A percentile compares a stretch with the other conserved stretches of the same genome.
Evolutionary conservation across 1,284 basidiomycete genomes (phyloP).

Genomic region (Ustilago sp.): DNA sequence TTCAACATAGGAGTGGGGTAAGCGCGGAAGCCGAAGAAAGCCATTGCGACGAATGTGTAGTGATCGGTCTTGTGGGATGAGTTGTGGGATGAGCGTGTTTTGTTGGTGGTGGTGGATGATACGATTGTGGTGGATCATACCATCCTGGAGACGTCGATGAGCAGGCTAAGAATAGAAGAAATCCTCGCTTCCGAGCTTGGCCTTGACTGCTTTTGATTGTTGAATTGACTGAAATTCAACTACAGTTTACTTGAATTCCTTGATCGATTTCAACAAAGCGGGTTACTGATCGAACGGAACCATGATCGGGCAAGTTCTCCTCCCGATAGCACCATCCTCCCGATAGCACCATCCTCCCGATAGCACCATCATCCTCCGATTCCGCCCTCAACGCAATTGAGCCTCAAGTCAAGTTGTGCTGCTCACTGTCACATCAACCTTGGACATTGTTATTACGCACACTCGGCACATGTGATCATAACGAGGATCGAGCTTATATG

Average conservation of each 20-base stretch:
- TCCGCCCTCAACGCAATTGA: not conserved
- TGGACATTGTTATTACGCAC: not conserved
- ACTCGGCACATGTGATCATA: constrained; percentile 3
- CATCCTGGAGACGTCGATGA: not conserved
- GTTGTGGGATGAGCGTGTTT: constrained; percentile 10
- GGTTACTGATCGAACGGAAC: constrained; percentile 19
- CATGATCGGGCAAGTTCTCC: not conserved
- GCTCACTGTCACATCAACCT: not conserved
- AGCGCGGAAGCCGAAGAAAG: constrained; percentile 65
- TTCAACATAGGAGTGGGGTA: constrained; percentile 67
- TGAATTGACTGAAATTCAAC: constrained; percentile 3
- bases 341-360: too few species aligned
- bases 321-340: not conserved
- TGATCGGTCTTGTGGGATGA: not conserved
- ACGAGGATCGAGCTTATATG: not conserved
- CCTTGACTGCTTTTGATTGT: not conserved
- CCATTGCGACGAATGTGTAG: constrained; percentile 42
- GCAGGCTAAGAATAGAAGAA: constrained; percentile 42
- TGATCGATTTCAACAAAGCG: constrained; percentile 32
- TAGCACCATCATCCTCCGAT: not conserved
- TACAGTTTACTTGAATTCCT: constrained; percentile 5
- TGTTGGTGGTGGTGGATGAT: not conserved
- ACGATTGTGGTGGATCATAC: not conserved
- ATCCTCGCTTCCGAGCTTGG: constrained; percentile 17
- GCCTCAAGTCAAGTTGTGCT: constrained; percentile 3